Base-by-base conservation (phyloP, 306 rosid species). In the Morella rubra region DNA sequence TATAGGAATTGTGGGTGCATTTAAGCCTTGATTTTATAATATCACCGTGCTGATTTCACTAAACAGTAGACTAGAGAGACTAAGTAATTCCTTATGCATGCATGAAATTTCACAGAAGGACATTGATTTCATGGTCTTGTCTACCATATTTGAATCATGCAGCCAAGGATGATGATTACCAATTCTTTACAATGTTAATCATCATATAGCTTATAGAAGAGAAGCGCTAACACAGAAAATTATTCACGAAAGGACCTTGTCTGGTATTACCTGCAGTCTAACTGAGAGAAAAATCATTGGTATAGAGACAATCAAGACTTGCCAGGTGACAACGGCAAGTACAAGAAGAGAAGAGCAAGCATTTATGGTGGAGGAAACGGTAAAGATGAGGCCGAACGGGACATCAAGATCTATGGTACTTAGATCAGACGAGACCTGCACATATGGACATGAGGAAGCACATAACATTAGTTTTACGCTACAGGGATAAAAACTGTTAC, bases 321-420 rank as follows among this genome's bases (percentile, higher is more conserved):
- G 91, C 94, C 91, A 90, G 60, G 90, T 80, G 37, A 87, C 61
- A 52, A 76, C 58, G 66, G 84, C 81, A 32, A 90, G 69, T 74
- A 90, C 81, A 59, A 78, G 20, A 53, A 82, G 85, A 79, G 37
- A 76, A 42, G 81, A 50, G 55, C 49, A 86, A 27, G 65, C 72
- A 22, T 20, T 75, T n/a, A 52, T 19, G 15, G n/a, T n/a, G n/a
- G 27, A 59, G 59, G 81, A 84, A 37, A 81, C 71, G 1, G 85
- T 47, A 27, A 69, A 51, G 2, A 61, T 7, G 7, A 87, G 56
- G 73, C 3, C 61, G 75, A 80, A 79, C 9, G 89, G 82, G 44
- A 87, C 47, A 72, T 90, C 90, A 46, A 87, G 84, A 81, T 90
- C 91, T 8, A 81, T 66, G 61, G 81, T 82, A 69, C 89, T 87